Base-by-base conservation (phyloP, 768 basidiomycete species). In the Rhodotorula diobovata region DNA sequence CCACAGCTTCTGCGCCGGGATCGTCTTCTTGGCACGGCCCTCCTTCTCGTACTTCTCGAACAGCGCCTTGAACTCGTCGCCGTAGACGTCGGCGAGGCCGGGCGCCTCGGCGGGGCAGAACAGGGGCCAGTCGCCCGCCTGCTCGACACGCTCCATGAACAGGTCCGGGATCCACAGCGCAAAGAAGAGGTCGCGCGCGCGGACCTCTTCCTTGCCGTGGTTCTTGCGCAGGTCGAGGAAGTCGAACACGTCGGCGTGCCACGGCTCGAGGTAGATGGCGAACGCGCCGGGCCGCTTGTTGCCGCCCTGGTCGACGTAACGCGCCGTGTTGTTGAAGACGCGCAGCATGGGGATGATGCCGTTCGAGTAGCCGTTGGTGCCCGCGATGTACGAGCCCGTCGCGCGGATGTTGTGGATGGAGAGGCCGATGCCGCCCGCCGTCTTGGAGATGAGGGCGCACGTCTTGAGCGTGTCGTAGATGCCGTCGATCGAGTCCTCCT, bases 281-380 rank as follows among this genome's bases (percentile, higher is more conserved):
- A 99, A 97, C 2, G 96, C 96, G 71, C 96, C 96, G 2, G 96
- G 96, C 35, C 96, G 90, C 83, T 98, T 98, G 86, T 98, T 98
- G 37, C 96, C 96, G 62, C 96, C 95, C 59, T 73, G 72, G 80
- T 98, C 96, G 67, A 98, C 96, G 78, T 98, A 98, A 50, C 95
- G 92, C 32, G 96, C 96, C 16, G 96, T 98, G 35, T 94, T 92
- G 78, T 99, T 94, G 80, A 89, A 98, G 0, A 91, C 95, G 67
- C 96, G 91, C 55, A 99, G 89, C 95, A 99, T 99, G 23, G 96
- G 96, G 3, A 98, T 92, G 78, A 99, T 96, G 67, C 96, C 96
- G 77, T 98, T 99, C 6, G 94, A 97, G 81, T 96, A 95, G 2
- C 96, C 96, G 80, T 98, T 98, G 41, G 96, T 99, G 32, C 96